Percentiles rank a stretch among this genome's conserved stretches.
phyloP scores from a whole-genome alignment of 768 basidiomycete genomes.

The Coprinopsis marcescibilis region DNA sequence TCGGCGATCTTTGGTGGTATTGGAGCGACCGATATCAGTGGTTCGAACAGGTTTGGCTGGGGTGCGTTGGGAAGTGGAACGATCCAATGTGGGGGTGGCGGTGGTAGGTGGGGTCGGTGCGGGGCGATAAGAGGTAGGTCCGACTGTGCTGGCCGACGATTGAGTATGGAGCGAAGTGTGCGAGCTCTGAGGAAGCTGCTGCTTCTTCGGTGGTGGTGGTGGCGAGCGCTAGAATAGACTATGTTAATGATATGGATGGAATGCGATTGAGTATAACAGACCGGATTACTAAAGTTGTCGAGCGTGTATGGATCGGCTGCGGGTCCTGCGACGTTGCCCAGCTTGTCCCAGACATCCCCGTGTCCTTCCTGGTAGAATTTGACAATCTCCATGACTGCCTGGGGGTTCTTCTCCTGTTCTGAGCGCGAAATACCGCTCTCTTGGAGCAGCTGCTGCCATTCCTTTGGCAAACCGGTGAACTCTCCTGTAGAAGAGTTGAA shows the following conservation, averaged over 20 bases:
- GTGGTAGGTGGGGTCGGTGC: constrained; percentile 68
- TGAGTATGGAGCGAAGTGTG: constrained; percentile 21
- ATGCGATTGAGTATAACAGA: neutral
- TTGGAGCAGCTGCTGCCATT: constrained; percentile 97
- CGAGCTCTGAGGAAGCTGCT: constrained; percentile 12
- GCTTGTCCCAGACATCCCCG: constrained; percentile 81
- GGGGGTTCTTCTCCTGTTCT: constrained; percentile 97
- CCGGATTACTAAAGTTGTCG: constrained; percentile 12
- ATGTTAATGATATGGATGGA: neutral
- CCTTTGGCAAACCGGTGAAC: constrained; percentile 95
- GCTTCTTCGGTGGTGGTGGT: constrained; percentile 45
- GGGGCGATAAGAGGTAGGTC: constrained; percentile 64
- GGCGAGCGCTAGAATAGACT: constrained; percentile 34
- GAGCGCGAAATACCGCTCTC: constrained; percentile 91
- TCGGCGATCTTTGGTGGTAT: constrained; percentile 61
- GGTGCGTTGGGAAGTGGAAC: constrained; percentile 80
- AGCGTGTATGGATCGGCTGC: constrained; percentile 12
- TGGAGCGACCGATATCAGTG: constrained; percentile 55
- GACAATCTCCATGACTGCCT: constrained; percentile 98
- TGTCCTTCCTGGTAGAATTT: constrained; percentile 94
- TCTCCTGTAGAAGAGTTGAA: constrained; percentile 99
- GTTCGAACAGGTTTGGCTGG: constrained; percentile 48
- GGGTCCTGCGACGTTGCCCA: constrained; percentile 49
- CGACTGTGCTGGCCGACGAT: constrained; percentile 25
- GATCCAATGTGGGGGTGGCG: constrained; percentile 68